Evolutionary conservation across 1,139 yeast genomes (phyloP).

Genomic region (Blastobotrys persicus): DNA sequence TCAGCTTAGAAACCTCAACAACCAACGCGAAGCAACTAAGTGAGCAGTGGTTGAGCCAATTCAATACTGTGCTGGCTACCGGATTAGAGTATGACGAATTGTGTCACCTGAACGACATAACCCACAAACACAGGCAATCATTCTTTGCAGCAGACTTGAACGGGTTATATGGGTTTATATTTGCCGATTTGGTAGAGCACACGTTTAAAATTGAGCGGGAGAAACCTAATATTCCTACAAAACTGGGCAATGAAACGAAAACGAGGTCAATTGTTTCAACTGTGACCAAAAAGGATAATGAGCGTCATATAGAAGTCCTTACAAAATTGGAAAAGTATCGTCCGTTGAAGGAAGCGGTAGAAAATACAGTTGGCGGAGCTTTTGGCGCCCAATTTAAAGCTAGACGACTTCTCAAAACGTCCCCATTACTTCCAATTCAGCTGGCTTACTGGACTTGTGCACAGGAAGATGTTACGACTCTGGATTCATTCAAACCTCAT

Average conservation of each 20-base stretch:
- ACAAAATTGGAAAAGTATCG: conserved; percentile 56
- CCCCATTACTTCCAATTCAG: conserved; percentile 61
- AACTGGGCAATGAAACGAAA: conserved; percentile 48
- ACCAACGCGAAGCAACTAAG: conserved; percentile 37
- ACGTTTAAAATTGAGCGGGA: conserved; percentile 52
- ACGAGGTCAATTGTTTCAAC: conserved; percentile 55
- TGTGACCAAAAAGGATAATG: conserved; percentile 42
- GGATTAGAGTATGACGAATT: conserved; percentile 50
- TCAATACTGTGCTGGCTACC: conserved; percentile 74
- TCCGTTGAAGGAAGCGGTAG: conserved; percentile 41
- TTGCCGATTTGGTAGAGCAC: conserved; percentile 74
- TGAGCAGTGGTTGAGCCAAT: conserved; percentile 50
- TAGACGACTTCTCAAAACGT: conserved; percentile 58
- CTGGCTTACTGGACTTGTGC: conserved; percentile 55
- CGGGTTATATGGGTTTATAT: conserved; percentile 81
- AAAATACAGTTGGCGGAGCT: conserved; percentile 33
- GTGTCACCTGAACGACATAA: conserved; percentile 44
- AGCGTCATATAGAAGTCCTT: conserved; percentile 47
- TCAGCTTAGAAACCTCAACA: conserved; percentile 40
- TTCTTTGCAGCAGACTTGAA: conserved; percentile 67
- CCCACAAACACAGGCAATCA: conserved; percentile 59
- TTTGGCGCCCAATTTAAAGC: conserved; percentile 40
- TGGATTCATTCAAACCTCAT: conserved; percentile 35
- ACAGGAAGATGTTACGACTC: conserved; percentile 11
- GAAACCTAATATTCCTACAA: conserved; percentile 46